These are phyloP conservation scores for Entonaema liquescens DNA, from an alignment of 495 filamentous ascomycete species.

Conservation along the genomic window DNA sequence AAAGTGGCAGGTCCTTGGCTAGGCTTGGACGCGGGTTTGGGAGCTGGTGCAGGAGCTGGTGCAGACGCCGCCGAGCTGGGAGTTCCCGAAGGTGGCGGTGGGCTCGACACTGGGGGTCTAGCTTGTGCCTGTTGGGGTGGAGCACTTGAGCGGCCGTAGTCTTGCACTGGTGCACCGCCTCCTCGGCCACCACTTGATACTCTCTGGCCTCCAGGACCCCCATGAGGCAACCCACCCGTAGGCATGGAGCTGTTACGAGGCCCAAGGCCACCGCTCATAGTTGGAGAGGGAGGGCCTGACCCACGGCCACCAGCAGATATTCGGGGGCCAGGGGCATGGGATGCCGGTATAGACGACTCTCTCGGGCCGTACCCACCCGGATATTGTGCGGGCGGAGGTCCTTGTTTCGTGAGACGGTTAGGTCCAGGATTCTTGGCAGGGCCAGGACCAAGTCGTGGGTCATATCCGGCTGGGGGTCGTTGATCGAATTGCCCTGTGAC, in stretches of 20 bases:
- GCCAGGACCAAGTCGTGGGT: constrained; percentile 35
- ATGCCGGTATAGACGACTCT: constrained; percentile 37
- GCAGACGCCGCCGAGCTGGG: constrained; percentile 42
- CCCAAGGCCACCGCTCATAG: constrained; percentile 42
- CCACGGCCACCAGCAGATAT: constrained; percentile 30
- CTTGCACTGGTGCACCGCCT: constrained; percentile 30
- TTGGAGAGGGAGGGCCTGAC: constrained; percentile 25
- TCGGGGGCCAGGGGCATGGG: constrained; percentile 39
- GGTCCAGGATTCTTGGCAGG: constrained; percentile 31
- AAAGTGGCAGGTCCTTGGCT: constrained; percentile 94
- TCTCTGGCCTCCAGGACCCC: constrained; percentile 30
- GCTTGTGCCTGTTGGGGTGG: constrained; percentile 43
- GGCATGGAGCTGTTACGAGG: constrained; percentile 47
- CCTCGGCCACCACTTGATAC: constrained; percentile 26
- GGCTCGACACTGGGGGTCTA: constrained; percentile 47
- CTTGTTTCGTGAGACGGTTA: constrained; percentile 51
- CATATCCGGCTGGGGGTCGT: constrained; percentile 29
- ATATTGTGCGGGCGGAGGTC: constrained; percentile 44
- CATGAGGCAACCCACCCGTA: constrained; percentile 41
- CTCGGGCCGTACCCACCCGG: constrained; percentile 39
- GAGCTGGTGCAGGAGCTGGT: constrained; percentile 48
- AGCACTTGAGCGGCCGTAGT: constrained; percentile 43
- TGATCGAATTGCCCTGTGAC: constrained; percentile 40
- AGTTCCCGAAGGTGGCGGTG: constrained; percentile 42
- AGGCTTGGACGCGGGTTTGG: constrained; percentile 53